Base-by-base conservation (phyloP, 1,284 basidiomycete genomes). In the Sanghuangporus weigelae region DNA sequence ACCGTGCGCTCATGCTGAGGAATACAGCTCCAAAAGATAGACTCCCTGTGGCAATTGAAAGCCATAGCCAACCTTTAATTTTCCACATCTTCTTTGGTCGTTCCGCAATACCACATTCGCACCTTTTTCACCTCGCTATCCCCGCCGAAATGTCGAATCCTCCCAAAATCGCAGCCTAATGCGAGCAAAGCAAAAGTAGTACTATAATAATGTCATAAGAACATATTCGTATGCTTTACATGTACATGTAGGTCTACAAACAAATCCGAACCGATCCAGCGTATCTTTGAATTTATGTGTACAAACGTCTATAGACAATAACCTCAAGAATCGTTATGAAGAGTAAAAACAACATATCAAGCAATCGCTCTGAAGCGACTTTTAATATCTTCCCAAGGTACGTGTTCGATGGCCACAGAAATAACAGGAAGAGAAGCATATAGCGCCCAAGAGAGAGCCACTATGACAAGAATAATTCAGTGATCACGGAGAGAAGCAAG, bases 381-480 rank as follows among this genome's bases (percentile, higher is more conserved):
- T 10, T 46, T 35, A 48, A 54, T 26, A 35, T 50, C 56, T 12
- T 55, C 44, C 51, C 58, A 38, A 16, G 62, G 62, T 31, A 59
- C 16, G 36, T 54, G 59, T 39, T 63, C 56, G 8, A 40, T 46
- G 21, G 42, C 44, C 49, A 57, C 58, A 16, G 40, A 59, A 87
- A 67, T n/a, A 63, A 71, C 61, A 51, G 61, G 59, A 19, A 59
- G 60, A 51, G 67, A 60, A 66, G 68, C 62, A 55, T 66, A 69
- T 31, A 62, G 54, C 12, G 49, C 65, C 76, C 68, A 78, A 56
- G 63, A 67, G 54, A 67, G 57, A 39, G 42, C 62, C 44, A 70
- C 54, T 73, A 57, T 46, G 26, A 60, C 16, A 39, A 31, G 23
- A 8, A 46, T 26, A 40, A 7, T 19, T 63, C 42, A 63, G 35